phyloP scores from a whole-genome alignment of 164 flowering plant genomes.

The Aristolochia fimbriata region DNA sequence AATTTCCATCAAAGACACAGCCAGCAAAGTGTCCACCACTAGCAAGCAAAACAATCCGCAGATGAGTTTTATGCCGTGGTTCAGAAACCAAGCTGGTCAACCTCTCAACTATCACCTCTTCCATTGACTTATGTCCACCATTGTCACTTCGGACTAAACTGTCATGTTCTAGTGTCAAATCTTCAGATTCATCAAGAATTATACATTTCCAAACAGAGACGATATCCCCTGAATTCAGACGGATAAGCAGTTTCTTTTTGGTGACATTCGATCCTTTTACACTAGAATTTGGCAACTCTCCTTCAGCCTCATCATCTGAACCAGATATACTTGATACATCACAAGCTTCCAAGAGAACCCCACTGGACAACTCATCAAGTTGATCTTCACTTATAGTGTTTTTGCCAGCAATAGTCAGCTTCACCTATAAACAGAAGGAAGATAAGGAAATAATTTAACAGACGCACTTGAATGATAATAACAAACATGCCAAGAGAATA shows the following conservation, averaged over 20 bases:
- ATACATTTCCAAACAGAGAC: conserved; percentile 79
- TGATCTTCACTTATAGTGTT: conserved; percentile 70
- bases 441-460: neutral
- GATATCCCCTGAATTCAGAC: conserved; percentile 51
- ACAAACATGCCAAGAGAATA: neutral
- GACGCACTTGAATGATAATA: neutral
- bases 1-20: conserved; percentile 83
- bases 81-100: conserved; percentile 40
- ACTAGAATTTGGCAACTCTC: conserved; percentile 12
- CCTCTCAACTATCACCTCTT: conserved; percentile 47
- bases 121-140: conserved; percentile 14
- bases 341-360: conserved; percentile 47
- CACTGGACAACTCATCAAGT: conserved; percentile 60
- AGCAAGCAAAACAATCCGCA: conserved; percentile 75
- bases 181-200: conserved; percentile 45
- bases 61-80: conserved; percentile 39
- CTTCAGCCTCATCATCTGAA: conserved; percentile 76
- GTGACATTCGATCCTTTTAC: conserved; percentile 6
- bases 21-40: conserved; percentile 98
- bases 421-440: conserved; percentile 37
- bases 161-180: conserved; percentile 29
- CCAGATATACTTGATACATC: conserved; percentile 97
- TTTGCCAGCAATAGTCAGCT: conserved; percentile 77
- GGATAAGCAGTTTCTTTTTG: conserved; percentile 45
- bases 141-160: conserved; percentile 10